A percentile compares a stretch with the other conserved stretches of the same genome.
Conservation (phyloP, 768 basidiomycete genomes). For the Sarcodon sp. region DNA sequence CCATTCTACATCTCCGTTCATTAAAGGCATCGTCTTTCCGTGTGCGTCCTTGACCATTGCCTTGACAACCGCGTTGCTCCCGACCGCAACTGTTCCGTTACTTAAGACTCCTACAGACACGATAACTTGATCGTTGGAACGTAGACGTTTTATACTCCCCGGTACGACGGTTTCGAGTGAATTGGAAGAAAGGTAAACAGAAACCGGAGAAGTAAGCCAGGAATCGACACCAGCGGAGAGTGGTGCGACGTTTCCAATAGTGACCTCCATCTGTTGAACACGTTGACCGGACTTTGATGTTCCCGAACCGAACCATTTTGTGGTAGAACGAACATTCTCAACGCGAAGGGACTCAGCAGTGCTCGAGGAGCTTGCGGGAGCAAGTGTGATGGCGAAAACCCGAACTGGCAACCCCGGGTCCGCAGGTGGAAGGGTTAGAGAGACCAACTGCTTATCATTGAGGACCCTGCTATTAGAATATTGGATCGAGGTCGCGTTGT, state of each 20-base stretch:
- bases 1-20: conserved; percentile 20
- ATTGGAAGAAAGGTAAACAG: conserved; percentile 6
- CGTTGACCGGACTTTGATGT: conserved; percentile 12
- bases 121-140: conserved; percentile 35
- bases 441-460: conserved; percentile 18
- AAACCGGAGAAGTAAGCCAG: conserved; percentile 11
- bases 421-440: conserved; percentile 28
- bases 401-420: conserved; percentile 14
- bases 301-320: conserved; percentile 25
- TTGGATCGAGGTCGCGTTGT: conserved; percentile 31
- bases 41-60: conserved; percentile 20
- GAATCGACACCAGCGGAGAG: conserved; percentile 18
- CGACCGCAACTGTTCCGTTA: conserved; percentile 7
- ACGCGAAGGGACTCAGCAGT: conserved; percentile 21
- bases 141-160: conserved; percentile 31
- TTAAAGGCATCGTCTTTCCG: conserved; percentile 20
- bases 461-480: conserved; percentile 30
- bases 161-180: conserved; percentile 25
- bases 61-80: conserved; percentile 11
- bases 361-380: conserved; percentile 8
- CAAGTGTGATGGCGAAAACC: conserved; percentile 27
- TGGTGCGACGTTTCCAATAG: conserved; percentile 36
- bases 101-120: conserved; percentile 32
- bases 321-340: conserved; percentile 29
- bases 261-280: conserved; percentile 37